These are phyloP conservation scores for Candida gorgasii DNA, from an alignment of 805 yeast genomes.

Conservation along the genomic window DNA sequence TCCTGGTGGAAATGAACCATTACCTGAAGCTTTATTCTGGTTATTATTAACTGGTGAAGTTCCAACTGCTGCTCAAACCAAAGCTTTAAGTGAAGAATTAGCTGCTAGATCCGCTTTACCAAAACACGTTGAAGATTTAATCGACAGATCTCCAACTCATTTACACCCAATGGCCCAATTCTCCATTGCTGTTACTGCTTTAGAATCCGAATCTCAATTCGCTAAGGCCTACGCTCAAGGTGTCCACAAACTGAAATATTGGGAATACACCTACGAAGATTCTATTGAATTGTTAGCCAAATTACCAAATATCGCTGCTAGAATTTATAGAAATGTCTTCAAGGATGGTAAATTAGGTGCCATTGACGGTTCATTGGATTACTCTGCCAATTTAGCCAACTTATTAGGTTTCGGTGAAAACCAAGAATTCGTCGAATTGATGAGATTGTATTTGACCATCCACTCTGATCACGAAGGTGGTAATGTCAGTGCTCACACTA, in stretches of 20 bases:
- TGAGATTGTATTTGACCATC: constrained; percentile 71
- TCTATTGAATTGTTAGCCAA: constrained; percentile 67
- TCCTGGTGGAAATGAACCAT: constrained; percentile 58
- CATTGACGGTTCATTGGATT: constrained; percentile 58
- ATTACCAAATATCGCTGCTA: constrained; percentile 73
- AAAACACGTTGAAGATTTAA: constrained; percentile 56
- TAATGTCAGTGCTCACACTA: constrained; percentile 78
- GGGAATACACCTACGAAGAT: constrained; percentile 78
- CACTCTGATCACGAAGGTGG: constrained; percentile 88
- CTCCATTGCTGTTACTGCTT: constrained; percentile 71
- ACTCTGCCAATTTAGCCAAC: constrained; percentile 70
- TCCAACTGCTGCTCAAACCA: constrained; percentile 62
- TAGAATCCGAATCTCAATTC: constrained; percentile 69
- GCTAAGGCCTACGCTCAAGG: constrained; percentile 74
- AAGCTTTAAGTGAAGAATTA: constrained; percentile 56
- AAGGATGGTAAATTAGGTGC: constrained; percentile 59
- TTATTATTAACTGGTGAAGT: constrained; percentile 71
- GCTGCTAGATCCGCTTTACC: constrained; percentile 69
- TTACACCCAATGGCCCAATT: constrained; percentile 86
- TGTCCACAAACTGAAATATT: constrained; percentile 65
- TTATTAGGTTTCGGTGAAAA: constrained; percentile 61
- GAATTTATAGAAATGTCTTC: constrained; percentile 65
- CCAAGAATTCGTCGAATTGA: constrained; percentile 63
- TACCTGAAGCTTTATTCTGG: constrained; percentile 81
- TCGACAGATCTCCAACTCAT: constrained; percentile 63